Evolutionary conservation across 164 flowering plant genomes (phyloP), one percentile per base, ranked within the genome.

Genomic region (Chloranthus sessilifolius): DNA sequence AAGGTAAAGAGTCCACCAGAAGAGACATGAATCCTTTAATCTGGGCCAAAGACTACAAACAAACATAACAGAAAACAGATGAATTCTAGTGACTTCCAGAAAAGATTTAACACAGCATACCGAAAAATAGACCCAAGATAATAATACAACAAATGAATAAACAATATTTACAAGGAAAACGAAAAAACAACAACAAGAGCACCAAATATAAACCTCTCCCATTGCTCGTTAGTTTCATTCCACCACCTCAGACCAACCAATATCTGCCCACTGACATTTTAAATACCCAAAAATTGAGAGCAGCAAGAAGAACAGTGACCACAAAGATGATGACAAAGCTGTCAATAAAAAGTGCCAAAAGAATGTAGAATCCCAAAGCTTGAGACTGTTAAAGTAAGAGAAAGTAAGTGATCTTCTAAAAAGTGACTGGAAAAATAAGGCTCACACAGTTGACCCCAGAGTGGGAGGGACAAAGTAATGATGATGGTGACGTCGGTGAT

Each of bases 1-100:
- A 39, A 88, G 77, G 69, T 88, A 92, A 34, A 91, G 83, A 2
- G 94, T 85, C 96, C 96, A 91, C 98, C 98, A 88, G 63, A 91
- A 91, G 5, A 92, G 85, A 96, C 96, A 92, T 11, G 98, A 83
- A 55, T 92, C 96, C 69, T 92, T 92, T 92, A 74, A 92, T 77
- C 53, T 96, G 83, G 41, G 95, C 78, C 88, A 92, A 54, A 26
- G 96, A 82, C 98, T 92, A 55, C 26, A 58, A 43, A 7, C 3
- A 47, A 50, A 12, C 16, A 53, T 9, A 64, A 9, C 27, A 68
- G 29, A n/a, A 46, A 17, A 16, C 3, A 62, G 53, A 45, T 17
- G 42, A 5, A 14, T 8, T 12, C 17, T 16, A 43, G 25, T 31
- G 3, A 14, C 7, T 8, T 46, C 22, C 11, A 33, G 30, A 48